Percentiles rank a stretch among this genome's conserved stretches.
Conservation (phyloP, 2,329 filamentous ascomycete genomes). For the Helotiales sp. region DNA sequence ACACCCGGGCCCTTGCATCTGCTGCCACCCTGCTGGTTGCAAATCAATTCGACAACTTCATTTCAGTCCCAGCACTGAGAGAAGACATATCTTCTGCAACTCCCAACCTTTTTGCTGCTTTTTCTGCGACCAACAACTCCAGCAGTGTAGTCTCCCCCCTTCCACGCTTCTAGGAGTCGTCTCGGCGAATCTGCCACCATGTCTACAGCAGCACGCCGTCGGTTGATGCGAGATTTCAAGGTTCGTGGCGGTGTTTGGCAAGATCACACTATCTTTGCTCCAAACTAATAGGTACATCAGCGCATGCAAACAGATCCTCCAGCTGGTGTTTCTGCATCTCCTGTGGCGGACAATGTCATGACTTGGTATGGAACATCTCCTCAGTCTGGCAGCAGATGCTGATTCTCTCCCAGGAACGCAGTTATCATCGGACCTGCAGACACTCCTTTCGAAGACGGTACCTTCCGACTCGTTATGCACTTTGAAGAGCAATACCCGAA, state of each 20-base stretch:
- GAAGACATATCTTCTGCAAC: constrained; percentile 16
- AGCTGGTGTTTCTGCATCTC: constrained; percentile 92
- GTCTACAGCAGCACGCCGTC: constrained; percentile 93
- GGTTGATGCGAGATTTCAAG: constrained; percentile 99
- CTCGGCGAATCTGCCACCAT: constrained; percentile 44
- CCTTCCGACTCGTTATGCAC: constrained; percentile 96
- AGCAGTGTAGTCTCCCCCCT: background rate
- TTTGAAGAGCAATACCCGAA: constrained; percentile 99
- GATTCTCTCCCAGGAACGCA: constrained; percentile 70
- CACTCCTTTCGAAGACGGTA: constrained; percentile 97
- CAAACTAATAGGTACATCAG: constrained; percentile 46
- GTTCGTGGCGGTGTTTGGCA: constrained; percentile 48
- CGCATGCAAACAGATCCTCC: constrained; percentile 99
- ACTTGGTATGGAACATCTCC: constrained; percentile 64
- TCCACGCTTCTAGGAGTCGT: background rate
- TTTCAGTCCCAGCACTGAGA: constrained; percentile 10
- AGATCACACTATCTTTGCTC: constrained; percentile 19
- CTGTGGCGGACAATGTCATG: constrained; percentile 96
- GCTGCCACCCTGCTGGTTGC: background rate
- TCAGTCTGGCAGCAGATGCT: background rate
- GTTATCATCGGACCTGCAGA: constrained; percentile 97
- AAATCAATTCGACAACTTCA: background rate
- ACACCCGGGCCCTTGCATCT: background rate
- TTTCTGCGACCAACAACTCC: background rate
- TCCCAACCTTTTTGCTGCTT: background rate